Conservation (phyloP, 75 land plant genomes). For the Pinus taeda region DNA sequence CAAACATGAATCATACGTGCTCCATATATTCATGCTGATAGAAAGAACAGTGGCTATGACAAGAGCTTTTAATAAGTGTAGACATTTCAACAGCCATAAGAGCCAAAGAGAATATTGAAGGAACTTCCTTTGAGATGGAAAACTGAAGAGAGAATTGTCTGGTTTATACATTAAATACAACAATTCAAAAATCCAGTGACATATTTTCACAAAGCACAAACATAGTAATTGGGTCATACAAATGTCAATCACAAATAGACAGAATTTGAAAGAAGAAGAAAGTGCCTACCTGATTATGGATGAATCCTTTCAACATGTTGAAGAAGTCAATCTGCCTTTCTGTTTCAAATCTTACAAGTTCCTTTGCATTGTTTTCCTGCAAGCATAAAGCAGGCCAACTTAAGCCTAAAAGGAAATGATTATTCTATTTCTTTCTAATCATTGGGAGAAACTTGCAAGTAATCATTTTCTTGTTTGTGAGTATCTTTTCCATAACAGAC, state of each 20-base stretch:
- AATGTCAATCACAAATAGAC: not conserved
- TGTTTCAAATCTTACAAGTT: conserved; percentile 36
- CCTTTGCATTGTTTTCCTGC: conserved; percentile 42
- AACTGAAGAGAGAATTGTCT: no score
- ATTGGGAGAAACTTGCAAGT: not conserved
- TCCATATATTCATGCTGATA: no score
- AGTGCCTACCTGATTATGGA: conserved; percentile 42
- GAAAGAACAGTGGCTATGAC: no score
- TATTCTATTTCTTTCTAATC: not conserved
- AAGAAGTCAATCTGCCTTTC: conserved; percentile 42
- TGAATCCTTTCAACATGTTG: conserved; percentile 44
- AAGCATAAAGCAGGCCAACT: not conserved
- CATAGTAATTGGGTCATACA: not conserved
- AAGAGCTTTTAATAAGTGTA: no score
- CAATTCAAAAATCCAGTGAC: not conserved
- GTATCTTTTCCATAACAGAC: no score
- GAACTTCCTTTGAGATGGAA: no score
- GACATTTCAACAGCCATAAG: no score
- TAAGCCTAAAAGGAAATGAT: not conserved
- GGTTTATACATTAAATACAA: not conserved
- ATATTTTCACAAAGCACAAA: not conserved
- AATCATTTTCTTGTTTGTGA: no score
- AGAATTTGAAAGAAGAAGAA: not conserved
- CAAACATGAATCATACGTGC: no score
- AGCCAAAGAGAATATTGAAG: no score